Base-by-base conservation (phyloP, 768 basidiomycete genomes). In the Suillus weaverae region DNA sequence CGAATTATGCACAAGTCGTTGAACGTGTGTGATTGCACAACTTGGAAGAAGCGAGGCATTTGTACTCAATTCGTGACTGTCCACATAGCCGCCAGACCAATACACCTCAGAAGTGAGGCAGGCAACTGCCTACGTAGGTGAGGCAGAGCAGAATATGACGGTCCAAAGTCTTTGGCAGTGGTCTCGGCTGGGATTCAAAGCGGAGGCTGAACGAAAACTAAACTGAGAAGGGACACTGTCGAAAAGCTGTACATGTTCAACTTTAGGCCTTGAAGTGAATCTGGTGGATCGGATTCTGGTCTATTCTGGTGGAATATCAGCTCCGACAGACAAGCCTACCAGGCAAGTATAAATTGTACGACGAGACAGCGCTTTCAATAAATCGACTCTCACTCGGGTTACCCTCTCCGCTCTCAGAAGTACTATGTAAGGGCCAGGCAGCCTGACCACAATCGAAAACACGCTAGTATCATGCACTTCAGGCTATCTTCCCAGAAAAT, bases 401-500 rank as follows among this genome's bases (percentile, higher is more conserved):
- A 22, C n/a, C n/a, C 13, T 38, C 7, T 36, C 55, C 55, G 55
- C 20, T 54, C 53, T 54, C 20, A 35, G 9, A 32, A 51, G 3
- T 14, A 41, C 30, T 54, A 54, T 54, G 53, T 54, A 54, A 54
- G 51, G 51, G 18, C 32, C 30, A 18, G 9, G 20, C 32, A 8
- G 50, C 30, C 4, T 26, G 48, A 32, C 7, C 32, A 13, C 32
- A 33, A 20, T 33, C 32, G 10, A 32, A 54, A 54, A 33, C 3
- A 33, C 53, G 13, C n/a, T 22, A 4, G 14, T 38, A 39, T 32
- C 32, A 76, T 77, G 74, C 70, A 66, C 13, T 62, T 76, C 68
- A 77, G 61, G 67, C 39, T 71, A 41, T 69, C 54, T 20, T 54
- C 73, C 41, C 56, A 64, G 57, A 75, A 67, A 65, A 64, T 67